A percentile compares a stretch with the other conserved stretches of the same genome.
Evolutionary conservation across 2,329 filamentous ascomycete species (phyloP).

Genomic region (Fusarium pseudograminearum): DNA sequence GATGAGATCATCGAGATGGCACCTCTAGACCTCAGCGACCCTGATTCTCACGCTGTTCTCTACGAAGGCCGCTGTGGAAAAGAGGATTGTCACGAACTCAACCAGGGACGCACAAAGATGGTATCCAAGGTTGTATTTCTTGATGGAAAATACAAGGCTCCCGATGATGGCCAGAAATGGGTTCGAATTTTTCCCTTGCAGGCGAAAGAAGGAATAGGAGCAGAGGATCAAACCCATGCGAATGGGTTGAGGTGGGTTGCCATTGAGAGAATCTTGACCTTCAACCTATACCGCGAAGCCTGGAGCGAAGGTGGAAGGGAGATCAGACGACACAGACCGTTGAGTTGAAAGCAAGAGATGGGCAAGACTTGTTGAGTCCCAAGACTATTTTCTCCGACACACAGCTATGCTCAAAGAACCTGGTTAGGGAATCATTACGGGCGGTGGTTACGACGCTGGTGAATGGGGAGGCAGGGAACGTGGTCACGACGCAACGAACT

Average conservation of each 20-base stretch:
- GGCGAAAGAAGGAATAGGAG: conserved; percentile 44
- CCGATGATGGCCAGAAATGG: conserved; percentile 48
- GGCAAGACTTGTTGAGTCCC: neutral
- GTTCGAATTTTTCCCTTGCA: conserved; percentile 52
- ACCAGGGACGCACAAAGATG: conserved; percentile 52
- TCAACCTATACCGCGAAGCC: conserved; percentile 54
- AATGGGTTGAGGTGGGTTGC: conserved; percentile 55
- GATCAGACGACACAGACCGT: conserved; percentile 30
- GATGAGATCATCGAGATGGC: conserved; percentile 55
- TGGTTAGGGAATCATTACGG: neutral
- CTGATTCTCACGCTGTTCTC: conserved; percentile 52
- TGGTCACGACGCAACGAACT: neutral
- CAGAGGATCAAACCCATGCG: conserved; percentile 45
- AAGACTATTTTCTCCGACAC: neutral
- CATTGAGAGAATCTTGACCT: conserved; percentile 55
- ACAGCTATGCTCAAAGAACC: neutral
- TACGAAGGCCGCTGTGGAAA: conserved; percentile 53
- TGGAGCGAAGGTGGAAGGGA: conserved; percentile 48
- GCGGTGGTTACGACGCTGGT: neutral
- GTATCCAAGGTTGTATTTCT: conserved; percentile 55
- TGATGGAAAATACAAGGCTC: conserved; percentile 50
- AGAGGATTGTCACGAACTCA: conserved; percentile 52
- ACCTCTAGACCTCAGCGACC: conserved; percentile 51
- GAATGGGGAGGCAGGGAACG: neutral
- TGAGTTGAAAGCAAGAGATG: conserved; percentile 6